phyloP scores from a whole-genome alignment of 148 eudicot species.

The Silene latifolia region DNA sequence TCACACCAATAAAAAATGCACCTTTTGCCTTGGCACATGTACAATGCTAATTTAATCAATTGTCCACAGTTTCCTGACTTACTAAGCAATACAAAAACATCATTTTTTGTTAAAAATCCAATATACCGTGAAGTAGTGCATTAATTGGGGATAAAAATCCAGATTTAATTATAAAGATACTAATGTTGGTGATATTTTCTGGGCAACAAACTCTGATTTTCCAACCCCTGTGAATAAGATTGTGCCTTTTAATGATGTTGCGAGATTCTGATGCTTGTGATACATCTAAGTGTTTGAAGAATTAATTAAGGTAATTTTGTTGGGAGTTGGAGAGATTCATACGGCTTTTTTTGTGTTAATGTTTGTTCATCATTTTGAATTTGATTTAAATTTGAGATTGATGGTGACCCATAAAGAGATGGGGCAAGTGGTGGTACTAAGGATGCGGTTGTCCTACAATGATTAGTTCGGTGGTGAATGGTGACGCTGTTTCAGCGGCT shows the following conservation, averaged over 20 bases:
- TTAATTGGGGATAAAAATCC: constrained; percentile 78
- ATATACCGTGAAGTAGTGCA: constrained; percentile 87
- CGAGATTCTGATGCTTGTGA: constrained; percentile 73
- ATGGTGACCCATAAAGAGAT: constrained; percentile 17
- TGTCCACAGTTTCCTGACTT: constrained; percentile 86
- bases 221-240: constrained; percentile 90
- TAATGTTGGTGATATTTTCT: constrained; percentile 84
- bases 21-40: no score
- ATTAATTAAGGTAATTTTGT: constrained; percentile 65
- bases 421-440: no score
- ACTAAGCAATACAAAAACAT: constrained; percentile 65
- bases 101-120: constrained; percentile 45
- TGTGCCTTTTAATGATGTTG: constrained; percentile 53
- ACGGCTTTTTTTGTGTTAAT: constrained; percentile 26
- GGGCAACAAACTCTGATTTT: constrained; percentile 87
- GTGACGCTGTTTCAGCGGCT: no score
- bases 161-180: constrained; percentile 70
- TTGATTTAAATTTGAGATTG: constrained; percentile 12
- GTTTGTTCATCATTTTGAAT: constrained; percentile 5
- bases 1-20: no score
- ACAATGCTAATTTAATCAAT: constrained; percentile 54
- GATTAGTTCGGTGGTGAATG: no score
- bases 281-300: constrained; percentile 67
- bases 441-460: no score
- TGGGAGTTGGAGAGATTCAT: constrained; percentile 75